A percentile compares a stretch with the other conserved stretches of the same genome.
phyloP scores from a whole-genome alignment of 2,329 filamentous ascomycete genomes.

The Fusarium stilboides region DNA sequence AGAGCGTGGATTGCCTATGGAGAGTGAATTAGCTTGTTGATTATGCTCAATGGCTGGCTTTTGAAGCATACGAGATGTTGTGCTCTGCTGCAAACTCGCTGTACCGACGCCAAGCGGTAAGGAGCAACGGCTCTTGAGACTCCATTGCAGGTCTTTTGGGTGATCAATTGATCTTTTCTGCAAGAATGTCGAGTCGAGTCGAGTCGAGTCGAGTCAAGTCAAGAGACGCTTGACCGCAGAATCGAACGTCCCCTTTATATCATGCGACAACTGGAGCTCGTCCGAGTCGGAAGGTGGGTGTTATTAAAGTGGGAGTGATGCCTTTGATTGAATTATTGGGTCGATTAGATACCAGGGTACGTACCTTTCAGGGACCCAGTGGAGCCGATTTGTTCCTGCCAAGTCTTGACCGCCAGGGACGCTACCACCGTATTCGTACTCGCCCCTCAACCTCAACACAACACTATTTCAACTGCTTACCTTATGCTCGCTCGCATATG shows the following conservation, averaged over 20 bases:
- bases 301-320: slow-evolving; percentile 31
- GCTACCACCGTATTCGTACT: slow-evolving; percentile 46
- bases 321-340: neutral
- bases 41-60: slow-evolving; percentile 17
- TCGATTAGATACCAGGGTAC: slow-evolving; percentile 13
- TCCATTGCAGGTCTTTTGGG: slow-evolving; percentile 34
- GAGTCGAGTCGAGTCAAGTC: neutral
- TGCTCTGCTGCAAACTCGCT: slow-evolving; percentile 43
- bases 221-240: neutral
- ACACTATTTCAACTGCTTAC: neutral
- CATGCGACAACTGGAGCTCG: slow-evolving; percentile 30
- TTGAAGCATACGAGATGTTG: slow-evolving; percentile 48
- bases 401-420: slow-evolving; percentile 33
- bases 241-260: slow-evolving; percentile 32
- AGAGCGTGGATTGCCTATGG: slow-evolving; percentile 49
- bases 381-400: slow-evolving; percentile 36
- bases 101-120: slow-evolving; percentile 40
- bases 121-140: slow-evolving; percentile 34
- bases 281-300: slow-evolving; percentile 15
- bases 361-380: slow-evolving; percentile 25
- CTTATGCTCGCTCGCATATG: slow-evolving; percentile 5
- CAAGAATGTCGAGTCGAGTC: neutral
- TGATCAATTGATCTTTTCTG: slow-evolving; percentile 1
- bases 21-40: slow-evolving; percentile 12
- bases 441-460: slow-evolving; percentile 14